phyloP scores from a whole-genome alignment of 345 rosid species.

The Raphanus raphanistrum region DNA sequence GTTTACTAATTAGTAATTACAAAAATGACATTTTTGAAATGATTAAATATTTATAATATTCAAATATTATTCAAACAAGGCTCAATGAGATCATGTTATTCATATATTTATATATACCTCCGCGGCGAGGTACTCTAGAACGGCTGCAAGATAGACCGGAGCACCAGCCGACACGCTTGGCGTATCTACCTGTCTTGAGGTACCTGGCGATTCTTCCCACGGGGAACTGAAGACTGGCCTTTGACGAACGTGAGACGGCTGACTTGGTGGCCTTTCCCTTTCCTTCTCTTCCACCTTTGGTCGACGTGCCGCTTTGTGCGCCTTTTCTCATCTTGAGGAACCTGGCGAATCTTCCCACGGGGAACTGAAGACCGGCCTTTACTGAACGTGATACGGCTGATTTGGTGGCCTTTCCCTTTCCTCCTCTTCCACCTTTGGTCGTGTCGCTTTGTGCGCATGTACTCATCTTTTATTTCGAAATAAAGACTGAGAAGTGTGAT shows the following conservation, averaged over 20 bases:
- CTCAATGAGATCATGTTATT: background rate
- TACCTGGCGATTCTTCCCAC: constrained; percentile 77
- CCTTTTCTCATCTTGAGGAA: constrained; percentile 41
- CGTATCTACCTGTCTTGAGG: constrained; percentile 62
- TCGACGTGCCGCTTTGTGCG: constrained; percentile 20
- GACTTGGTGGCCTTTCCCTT: constrained; percentile 51
- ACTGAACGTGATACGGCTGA: no score
- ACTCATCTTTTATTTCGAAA: no score
- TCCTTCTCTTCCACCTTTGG: constrained; percentile 61
- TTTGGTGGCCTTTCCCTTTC: no score
- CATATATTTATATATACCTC: constrained; percentile 43
- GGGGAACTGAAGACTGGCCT: constrained; percentile 78
- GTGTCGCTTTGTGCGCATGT: no score
- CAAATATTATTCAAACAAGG: background rate
- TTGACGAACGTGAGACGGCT: constrained; percentile 56
- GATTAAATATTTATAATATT: no score
- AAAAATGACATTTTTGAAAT: no score
- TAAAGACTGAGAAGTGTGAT: no score
- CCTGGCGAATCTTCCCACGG: no score
- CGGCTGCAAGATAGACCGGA: constrained; percentile 73
- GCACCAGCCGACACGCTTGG: constrained; percentile 75
- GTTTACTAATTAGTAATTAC: no score
- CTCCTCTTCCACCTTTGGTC: no score
- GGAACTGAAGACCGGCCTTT: no score
- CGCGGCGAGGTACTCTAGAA: constrained; percentile 79